Percentiles rank a stretch among this genome's conserved stretches.
These are phyloP conservation scores for Trichoderma afroharzianum DNA, from an alignment of 2,329 filamentous ascomycete genomes.

Conservation along the genomic window DNA sequence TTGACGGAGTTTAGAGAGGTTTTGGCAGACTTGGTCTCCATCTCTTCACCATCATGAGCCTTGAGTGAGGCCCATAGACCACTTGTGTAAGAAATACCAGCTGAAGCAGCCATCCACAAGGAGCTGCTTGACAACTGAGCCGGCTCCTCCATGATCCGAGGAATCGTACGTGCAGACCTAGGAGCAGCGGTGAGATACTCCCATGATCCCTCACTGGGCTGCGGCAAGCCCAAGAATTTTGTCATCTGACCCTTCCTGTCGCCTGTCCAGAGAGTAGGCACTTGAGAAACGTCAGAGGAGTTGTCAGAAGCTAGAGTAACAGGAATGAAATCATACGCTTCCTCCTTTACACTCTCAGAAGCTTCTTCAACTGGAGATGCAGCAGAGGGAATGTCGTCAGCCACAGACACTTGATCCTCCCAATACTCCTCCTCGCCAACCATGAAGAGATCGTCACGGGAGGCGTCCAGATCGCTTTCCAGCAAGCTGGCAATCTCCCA, in stretches of 20 bases:
- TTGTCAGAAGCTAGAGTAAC: not conserved
- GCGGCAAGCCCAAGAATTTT: conserved; percentile 28
- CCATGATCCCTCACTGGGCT: conserved; percentile 37
- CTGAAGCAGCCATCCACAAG: not conserved
- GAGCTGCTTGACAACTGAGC: not conserved
- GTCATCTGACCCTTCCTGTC: not conserved
- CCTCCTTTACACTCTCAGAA: not conserved
- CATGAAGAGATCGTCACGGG: conserved; percentile 49
- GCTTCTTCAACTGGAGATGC: not conserved
- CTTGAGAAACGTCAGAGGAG: not conserved
- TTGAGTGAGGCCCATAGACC: not conserved
- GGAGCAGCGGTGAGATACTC: conserved; percentile 26
- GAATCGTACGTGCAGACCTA: conserved; percentile 7
- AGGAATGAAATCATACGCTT: conserved; percentile 6
- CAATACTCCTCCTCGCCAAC: conserved; percentile 22
- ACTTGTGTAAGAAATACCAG: not conserved
- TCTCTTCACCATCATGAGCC: not conserved
- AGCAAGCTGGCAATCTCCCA: conserved; percentile 63
- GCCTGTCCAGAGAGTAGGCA: conserved; percentile 4
- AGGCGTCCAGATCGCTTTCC: conserved; percentile 49
- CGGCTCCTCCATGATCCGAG: conserved; percentile 13
- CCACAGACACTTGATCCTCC: not conserved
- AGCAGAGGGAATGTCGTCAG: not conserved
- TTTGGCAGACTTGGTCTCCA: not conserved
- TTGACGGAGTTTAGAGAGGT: not conserved